These are phyloP conservation scores for Penicillium vulpinum DNA, from an alignment of 2,329 filamentous ascomycete genomes.

Conservation along the genomic window DNA sequence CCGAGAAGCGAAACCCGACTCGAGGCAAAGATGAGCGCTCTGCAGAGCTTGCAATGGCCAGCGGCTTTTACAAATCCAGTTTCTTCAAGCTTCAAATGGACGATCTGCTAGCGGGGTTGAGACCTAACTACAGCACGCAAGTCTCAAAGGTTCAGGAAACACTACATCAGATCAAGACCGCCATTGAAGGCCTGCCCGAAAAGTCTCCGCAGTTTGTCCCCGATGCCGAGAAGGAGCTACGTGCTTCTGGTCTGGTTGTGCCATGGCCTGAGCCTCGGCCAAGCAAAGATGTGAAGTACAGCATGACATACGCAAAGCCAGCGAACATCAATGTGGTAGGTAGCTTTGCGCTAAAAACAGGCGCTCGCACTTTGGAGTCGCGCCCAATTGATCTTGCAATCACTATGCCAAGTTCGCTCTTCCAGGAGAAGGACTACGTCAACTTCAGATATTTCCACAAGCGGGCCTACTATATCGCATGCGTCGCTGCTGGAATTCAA, in stretches of 20 bases:
- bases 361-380: slow-evolving; percentile 58
- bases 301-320: slow-evolving; percentile 74
- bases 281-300: slow-evolving; percentile 73
- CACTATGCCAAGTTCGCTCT: slow-evolving; percentile 75
- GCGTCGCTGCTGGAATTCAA: slow-evolving; percentile 70
- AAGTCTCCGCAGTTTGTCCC: slow-evolving; percentile 53
- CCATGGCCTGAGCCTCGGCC: slow-evolving; percentile 85
- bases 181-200: slow-evolving; percentile 59
- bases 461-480: slow-evolving; percentile 85
- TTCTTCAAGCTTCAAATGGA: slow-evolving; percentile 69
- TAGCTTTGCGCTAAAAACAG: slow-evolving; percentile 77
- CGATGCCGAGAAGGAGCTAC: slow-evolving; percentile 67
- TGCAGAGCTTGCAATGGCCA: slow-evolving; percentile 40
- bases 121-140: slow-evolving; percentile 59
- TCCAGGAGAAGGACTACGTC: slow-evolving; percentile 92
- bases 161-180: slow-evolving; percentile 56
- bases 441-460: slow-evolving; percentile 95
- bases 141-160: slow-evolving; percentile 54
- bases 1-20: slow-evolving; percentile 22
- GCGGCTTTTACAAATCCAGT: slow-evolving; percentile 64
- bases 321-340: slow-evolving; percentile 81
- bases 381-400: slow-evolving; percentile 78
- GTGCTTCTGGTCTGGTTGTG: slow-evolving; percentile 67
- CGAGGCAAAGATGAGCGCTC: slow-evolving; percentile 28
- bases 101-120: slow-evolving; percentile 60